Base-by-base conservation (phyloP, 495 filamentous ascomycete species). In the Trypethelium eluteriae region DNA sequence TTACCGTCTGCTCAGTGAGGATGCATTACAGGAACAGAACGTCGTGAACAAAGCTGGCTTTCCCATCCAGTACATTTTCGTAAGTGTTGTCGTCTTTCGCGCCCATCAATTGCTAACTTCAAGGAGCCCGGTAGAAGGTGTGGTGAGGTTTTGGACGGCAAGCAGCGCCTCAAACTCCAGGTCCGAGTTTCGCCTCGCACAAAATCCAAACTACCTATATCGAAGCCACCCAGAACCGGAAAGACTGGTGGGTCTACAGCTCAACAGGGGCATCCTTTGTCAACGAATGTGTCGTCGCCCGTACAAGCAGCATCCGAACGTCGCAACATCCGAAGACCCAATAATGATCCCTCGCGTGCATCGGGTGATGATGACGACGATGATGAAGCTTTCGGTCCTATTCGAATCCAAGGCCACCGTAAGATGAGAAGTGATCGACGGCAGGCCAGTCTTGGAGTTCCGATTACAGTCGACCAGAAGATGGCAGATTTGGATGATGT, bases 251-350 rank as follows among this genome's bases (percentile, higher is more conserved):
- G 72, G 49, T 71, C 69, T 39, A 63, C 73, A 18, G 73, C 64
- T 49, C 70, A 73, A 25, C 66, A 76, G 36, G 75, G 79, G 18
- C 74, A 80, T 71, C 87, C 88, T 32, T 75, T 81, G 63, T 95
- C 93, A 4, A 96, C 93, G 0, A 89, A 91, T 64, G 83, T 96
- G 10, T 92, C 94, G 2, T 96, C 94, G 11, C 93, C 94, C 5
- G 74, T 91, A 2, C 81, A 87, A 73, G 80, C 79, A 46, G 83
- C 79, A 16, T 76, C 82, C 61, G 71, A 82, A 67, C 80, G 83
- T 4, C 79, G 76, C 34, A 70, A 75, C 63, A 77, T 70, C 38
- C 78, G 75, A 65, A 75, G 64, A 63, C 57, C n/a, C 70, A 77
- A 78, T 14, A 25, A 25, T 25, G 25, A 25, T 25, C 25, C 25